Base-by-base conservation (phyloP, 148 eudicot genomes). In the Amaranthus hypochondriacus region DNA sequence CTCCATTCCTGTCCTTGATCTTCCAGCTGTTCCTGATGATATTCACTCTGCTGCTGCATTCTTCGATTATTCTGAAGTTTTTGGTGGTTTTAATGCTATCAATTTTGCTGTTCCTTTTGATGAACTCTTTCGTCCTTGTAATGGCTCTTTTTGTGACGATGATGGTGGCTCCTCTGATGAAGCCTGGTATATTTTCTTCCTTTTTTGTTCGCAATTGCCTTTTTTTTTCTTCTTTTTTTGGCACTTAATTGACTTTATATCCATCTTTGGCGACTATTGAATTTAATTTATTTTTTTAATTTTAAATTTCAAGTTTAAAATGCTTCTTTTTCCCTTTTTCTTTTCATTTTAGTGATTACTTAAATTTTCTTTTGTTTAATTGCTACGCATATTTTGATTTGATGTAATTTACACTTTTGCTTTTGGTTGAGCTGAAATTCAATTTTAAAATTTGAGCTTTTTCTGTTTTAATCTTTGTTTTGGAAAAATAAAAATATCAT, bases 1-100 rank as follows among this genome's bases (percentile, higher is more conserved):
- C 0, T 92, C 97, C 0, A 90, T 95, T 66, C 99, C 99, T 11
- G 72, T 95, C 28, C 92, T 96, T 42, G 89, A 92, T 79, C 96
- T 92, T 74, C 97, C 99, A 5, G 72, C 84, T 11, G 75, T 77
- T 48, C 81, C 71, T 55, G 77, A 62, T 5, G 66, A 62, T 53
- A 75, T 78, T 42, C 79, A 80, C 48, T 76, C 77, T n/a, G 81
- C 79, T 51, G 82, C 81, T 44, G 76, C 81, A 9, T 55, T 52
- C 4, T 81, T 87, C 47, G 94, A 90, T 73, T 96, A 92, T 66
- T 65, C 86, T 9, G 94, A 92, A 53, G 89, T 96, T 43, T 96
- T 92, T 44, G 86, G 90, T 1, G 87, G 88, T 6, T 77, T 81
- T n/a, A 62, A 73, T 12, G 84, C 79, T 46, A 73, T 77, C 4